These are phyloP conservation scores for Epichloe amarillans DNA, from an alignment of 2,329 filamentous ascomycete species.

Conservation along the genomic window DNA sequence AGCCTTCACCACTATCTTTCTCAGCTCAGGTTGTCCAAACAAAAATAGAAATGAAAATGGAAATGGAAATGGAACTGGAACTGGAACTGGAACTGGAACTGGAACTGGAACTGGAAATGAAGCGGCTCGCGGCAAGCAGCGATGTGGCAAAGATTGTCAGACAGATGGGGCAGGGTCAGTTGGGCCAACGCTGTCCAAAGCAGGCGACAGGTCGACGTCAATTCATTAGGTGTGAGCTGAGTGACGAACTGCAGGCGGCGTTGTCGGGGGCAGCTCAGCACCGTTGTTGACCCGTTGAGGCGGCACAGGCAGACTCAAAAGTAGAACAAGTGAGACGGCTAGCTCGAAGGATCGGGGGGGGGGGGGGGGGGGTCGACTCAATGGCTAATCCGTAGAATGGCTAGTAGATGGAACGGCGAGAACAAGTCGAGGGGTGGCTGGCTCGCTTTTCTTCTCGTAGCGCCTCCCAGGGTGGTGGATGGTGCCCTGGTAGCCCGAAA, in stretches of 20 bases:
- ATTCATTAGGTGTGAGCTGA: slow-evolving; percentile 1
- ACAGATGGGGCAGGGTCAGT: slow-evolving; percentile 1
- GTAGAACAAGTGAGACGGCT: slow-evolving; percentile 1
- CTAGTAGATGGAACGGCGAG: not conserved
- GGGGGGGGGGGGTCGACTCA: not conserved
- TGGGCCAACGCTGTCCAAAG: not conserved
- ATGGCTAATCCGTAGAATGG: not conserved
- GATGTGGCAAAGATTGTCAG: slow-evolving; percentile 1
- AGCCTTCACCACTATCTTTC: not conserved
- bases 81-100: not conserved
- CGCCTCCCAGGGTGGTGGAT: not conserved
- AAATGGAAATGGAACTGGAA: not conserved
- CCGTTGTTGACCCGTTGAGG: slow-evolving; percentile 6
- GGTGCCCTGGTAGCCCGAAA: not conserved
- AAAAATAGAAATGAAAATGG: not conserved
- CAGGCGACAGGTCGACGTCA: not conserved
- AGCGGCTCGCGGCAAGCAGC: slow-evolving; percentile 1
- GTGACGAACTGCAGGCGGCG: slow-evolving; percentile 5
- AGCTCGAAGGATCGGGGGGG: slow-evolving; percentile 2
- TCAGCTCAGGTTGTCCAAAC: not conserved
- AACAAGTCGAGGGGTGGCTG: not conserved
- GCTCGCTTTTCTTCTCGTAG: not conserved
- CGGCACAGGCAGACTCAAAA: not conserved
- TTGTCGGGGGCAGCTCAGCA: slow-evolving; percentile 2
- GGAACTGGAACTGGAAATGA: not conserved